Percentiles rank a stretch among this genome's conserved stretches.
Evolutionary conservation across 2,329 filamentous ascomycete genomes (phyloP).

Genomic region (Aphanoascus verrucosus): DNA sequence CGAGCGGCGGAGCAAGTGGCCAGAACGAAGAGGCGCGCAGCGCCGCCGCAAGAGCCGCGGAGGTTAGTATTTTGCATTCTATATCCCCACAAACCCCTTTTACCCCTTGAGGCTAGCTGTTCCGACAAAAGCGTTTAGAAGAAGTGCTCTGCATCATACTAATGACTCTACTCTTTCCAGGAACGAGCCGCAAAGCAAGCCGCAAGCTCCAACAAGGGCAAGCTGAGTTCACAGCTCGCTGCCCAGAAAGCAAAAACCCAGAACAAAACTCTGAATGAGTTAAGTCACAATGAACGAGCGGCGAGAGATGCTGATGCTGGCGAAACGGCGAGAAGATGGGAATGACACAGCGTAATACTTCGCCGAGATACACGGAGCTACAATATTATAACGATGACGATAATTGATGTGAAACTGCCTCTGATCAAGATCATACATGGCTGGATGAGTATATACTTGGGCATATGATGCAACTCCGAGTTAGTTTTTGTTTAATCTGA

Average conservation of each 20-base stretch:
- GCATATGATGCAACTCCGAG: no score
- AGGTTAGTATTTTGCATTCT: slow-evolving; percentile 48
- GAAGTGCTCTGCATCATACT: background rate
- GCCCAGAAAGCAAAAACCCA: slow-evolving; percentile 67
- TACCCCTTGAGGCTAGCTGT: background rate
- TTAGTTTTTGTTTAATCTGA: no score
- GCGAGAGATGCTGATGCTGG: slow-evolving; percentile 58
- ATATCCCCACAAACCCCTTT: background rate
- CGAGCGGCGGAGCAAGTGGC: slow-evolving; percentile 27
- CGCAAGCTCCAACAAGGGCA: slow-evolving; percentile 44
- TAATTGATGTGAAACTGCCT: no score
- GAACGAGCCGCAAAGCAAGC: slow-evolving; percentile 53
- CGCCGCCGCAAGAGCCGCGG: slow-evolving; percentile 70
- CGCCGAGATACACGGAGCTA: background rate
- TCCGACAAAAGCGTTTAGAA: no score
- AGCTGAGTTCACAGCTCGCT: slow-evolving; percentile 58
- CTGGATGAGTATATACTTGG: no score
- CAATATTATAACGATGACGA: no score
- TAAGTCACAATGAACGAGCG: slow-evolving; percentile 54
- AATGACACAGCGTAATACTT: slow-evolving; percentile 30
- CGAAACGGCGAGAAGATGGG: slow-evolving; percentile 47
- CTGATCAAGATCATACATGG: no score
- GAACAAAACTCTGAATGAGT: slow-evolving; percentile 55
- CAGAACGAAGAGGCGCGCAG: slow-evolving; percentile 50
- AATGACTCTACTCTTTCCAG: slow-evolving; percentile 32